These are phyloP conservation scores for Saccharomyces hybrid DNA, from an alignment of 1,139 yeast genomes.

Conservation along the genomic window DNA sequence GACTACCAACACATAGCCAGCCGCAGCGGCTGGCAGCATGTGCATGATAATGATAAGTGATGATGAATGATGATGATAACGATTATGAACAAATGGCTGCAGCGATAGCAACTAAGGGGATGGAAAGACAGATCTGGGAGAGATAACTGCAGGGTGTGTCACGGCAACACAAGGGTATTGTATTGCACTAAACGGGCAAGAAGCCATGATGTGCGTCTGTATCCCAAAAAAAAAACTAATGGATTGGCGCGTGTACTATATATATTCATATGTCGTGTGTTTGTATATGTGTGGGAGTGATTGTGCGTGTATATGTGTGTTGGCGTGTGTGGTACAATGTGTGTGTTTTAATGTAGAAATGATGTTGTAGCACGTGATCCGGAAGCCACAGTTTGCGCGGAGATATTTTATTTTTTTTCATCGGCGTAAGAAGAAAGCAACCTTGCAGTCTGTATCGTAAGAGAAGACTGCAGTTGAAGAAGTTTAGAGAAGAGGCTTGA, in stretches of 20 bases:
- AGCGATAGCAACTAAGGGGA: not conserved
- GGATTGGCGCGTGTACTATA: not conserved
- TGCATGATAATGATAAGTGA: not conserved
- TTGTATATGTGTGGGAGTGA: not conserved
- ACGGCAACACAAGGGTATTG: not conserved
- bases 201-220: not conserved
- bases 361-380: not conserved
- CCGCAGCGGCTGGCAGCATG: not conserved
- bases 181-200: not conserved
- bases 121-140: not conserved
- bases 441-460: not conserved
- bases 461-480: not conserved
- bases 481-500: not conserved
- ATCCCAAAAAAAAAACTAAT: not conserved
- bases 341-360: not conserved
- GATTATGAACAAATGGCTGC: not conserved
- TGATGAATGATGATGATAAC: too few species aligned
- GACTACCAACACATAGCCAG: not conserved
- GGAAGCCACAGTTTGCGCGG: conserved; percentile 1
- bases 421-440: not conserved
- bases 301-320: not conserved
- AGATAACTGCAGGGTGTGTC: not conserved
- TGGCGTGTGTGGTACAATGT: not conserved
- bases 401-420: not conserved
- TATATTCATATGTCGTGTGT: not conserved